A percentile compares a stretch with the other conserved stretches of the same genome.
These are phyloP conservation scores for Amanita thiersii DNA, from an alignment of 768 basidiomycete genomes.

Conservation along the genomic window DNA sequence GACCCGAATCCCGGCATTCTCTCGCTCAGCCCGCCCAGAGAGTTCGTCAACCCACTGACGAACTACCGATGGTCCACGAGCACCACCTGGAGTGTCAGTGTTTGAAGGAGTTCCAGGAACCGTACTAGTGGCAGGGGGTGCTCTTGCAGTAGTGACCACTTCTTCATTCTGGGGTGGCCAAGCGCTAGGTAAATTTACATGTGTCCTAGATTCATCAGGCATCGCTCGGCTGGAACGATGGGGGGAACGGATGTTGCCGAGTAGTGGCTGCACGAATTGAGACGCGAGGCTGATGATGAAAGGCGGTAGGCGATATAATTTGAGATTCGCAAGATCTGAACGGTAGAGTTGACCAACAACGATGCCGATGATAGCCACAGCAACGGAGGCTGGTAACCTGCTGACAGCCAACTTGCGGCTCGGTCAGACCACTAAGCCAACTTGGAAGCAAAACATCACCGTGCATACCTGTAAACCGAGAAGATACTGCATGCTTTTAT, in stretches of 20 bases:
- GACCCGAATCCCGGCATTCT: constrained; percentile 51
- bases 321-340: constrained; percentile 72
- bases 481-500: constrained; percentile 69
- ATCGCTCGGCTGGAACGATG: constrained; percentile 67
- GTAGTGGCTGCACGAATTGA: constrained; percentile 54
- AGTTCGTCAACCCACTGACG: constrained; percentile 77
- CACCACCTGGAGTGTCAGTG: constrained; percentile 14
- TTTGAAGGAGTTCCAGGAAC: constrained; percentile 15
- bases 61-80: constrained; percentile 41
- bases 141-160: constrained; percentile 53
- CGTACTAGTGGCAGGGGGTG: constrained; percentile 17
- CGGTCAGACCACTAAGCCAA: constrained; percentile 1
- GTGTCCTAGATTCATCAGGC: constrained; percentile 40
- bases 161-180: constrained; percentile 39
- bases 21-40: constrained; percentile 53
- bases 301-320: constrained; percentile 69
- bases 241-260: constrained; percentile 57
- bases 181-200: constrained; percentile 15
- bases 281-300: constrained; percentile 44
- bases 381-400: constrained; percentile 56
- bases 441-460: constrained; percentile 6
- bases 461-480: constrained; percentile 61
- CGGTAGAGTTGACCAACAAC: constrained; percentile 73
- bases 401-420: constrained; percentile 55
- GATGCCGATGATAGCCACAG: constrained; percentile 57